A percentile compares a stretch with the other conserved stretches of the same genome.
Conservation (phyloP, 148 eudicot genomes). For the Diospyros lotus region DNA sequence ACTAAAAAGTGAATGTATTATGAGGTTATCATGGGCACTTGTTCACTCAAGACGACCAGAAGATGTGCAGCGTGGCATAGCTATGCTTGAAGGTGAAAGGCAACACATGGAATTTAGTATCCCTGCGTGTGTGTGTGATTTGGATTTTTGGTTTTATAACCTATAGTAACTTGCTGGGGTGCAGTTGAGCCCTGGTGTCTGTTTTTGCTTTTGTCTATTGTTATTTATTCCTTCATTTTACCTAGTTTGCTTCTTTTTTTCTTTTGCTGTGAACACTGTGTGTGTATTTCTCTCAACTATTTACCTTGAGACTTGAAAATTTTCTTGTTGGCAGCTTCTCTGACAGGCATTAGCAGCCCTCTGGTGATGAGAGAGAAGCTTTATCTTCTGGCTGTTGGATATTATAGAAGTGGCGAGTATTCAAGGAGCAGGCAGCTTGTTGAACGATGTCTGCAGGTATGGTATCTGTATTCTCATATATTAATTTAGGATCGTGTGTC, state of each 20-base stretch:
- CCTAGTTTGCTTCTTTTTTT: background rate
- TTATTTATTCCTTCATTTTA: background rate
- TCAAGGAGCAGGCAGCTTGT: slow-evolving; percentile 48
- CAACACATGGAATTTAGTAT: background rate
- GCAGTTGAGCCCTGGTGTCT: background rate
- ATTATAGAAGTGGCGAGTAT: slow-evolving; percentile 49
- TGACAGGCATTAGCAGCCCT: slow-evolving; percentile 37
- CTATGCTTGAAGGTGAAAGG: slow-evolving; percentile 36
- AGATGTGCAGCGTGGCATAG: slow-evolving; percentile 44
- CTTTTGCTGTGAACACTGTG: background rate
- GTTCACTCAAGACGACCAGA: slow-evolving; percentile 40
- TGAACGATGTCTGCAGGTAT: slow-evolving; percentile 51
- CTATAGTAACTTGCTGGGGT: background rate
- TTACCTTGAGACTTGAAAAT: slow-evolving; percentile 4
- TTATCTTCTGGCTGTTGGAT: slow-evolving; percentile 55
- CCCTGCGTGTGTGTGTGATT: background rate
- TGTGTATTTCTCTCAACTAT: background rate
- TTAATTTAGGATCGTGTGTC: background rate
- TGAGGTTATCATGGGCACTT: slow-evolving; percentile 46
- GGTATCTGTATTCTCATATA: slow-evolving; percentile 9
- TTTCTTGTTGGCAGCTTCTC: slow-evolving; percentile 37
- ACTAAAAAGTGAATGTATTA: slow-evolving; percentile 24
- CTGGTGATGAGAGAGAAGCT: slow-evolving; percentile 44
- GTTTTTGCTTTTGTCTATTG: background rate
- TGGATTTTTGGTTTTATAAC: background rate